These are phyloP conservation scores for Salix exigua DNA, from an alignment of 345 rosid species.

Conservation along the genomic window DNA sequence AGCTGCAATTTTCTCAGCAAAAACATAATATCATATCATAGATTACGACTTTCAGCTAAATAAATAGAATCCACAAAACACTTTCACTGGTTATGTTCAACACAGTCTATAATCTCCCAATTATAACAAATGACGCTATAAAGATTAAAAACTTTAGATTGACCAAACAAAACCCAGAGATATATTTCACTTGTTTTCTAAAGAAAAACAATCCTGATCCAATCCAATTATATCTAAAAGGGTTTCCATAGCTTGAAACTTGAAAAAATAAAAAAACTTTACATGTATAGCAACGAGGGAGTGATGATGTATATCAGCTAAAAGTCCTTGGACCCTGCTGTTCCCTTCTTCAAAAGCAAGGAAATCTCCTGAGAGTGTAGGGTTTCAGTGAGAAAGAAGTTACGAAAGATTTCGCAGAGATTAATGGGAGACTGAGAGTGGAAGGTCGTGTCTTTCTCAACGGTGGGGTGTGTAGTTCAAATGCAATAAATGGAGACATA, in stretches of 20 bases:
- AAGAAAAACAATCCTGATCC: background rate
- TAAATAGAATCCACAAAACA: background rate
- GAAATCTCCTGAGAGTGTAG: background rate
- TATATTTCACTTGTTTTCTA: background rate
- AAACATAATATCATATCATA: background rate
- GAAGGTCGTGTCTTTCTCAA: background rate
- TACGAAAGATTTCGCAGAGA: slow-evolving; percentile 5
- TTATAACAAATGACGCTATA: background rate
- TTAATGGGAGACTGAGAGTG: background rate
- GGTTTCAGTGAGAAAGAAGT: background rate
- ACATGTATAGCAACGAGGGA: slow-evolving; percentile 12
- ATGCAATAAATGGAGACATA: slow-evolving; percentile 43
- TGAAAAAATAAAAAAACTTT: slow-evolving; percentile 18
- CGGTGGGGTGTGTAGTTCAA: slow-evolving; percentile 24
- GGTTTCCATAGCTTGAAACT: background rate
- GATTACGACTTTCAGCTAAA: background rate
- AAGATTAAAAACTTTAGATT: background rate
- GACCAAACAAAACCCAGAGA: background rate
- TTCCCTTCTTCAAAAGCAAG: slow-evolving; percentile 1
- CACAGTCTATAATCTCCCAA: background rate
- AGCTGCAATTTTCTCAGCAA: background rate
- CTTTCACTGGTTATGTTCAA: background rate
- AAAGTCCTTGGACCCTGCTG: background rate
- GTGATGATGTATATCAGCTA: background rate
- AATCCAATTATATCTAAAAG: background rate